Evolutionary conservation across 805 yeast species (phyloP).

Genomic region (Saccharomyces mikatae): DNA sequence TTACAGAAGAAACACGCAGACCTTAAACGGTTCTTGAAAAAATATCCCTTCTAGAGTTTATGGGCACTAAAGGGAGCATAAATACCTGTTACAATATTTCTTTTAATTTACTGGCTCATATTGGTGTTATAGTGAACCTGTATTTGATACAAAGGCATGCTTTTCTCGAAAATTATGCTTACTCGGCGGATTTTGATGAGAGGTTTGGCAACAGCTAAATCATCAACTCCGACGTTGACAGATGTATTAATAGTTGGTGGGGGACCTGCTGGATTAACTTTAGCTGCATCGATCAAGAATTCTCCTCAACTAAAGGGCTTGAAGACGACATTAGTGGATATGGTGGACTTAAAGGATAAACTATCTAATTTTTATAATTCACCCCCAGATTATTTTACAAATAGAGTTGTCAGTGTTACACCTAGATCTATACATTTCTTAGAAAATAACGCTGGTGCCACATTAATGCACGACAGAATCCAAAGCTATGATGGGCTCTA

Average conservation of each 20-base stretch:
- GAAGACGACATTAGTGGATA: conserved; percentile 66
- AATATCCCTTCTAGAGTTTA: not conserved
- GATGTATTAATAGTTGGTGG: conserved; percentile 91
- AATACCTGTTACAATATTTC: not conserved
- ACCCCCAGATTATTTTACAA: conserved; percentile 47
- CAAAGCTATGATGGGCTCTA: conserved; percentile 73
- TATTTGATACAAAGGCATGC: not conserved
- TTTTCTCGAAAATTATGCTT: not conserved
- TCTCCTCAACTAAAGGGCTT: conserved; percentile 55
- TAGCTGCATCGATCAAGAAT: conserved; percentile 71
- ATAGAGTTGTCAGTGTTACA: conserved; percentile 79
- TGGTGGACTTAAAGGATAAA: conserved; percentile 47
- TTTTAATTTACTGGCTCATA: not conserved
- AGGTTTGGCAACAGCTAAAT: conserved; percentile 10
- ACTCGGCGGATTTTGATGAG: conserved; percentile 5
- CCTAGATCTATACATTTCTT: conserved; percentile 68
- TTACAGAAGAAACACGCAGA: not conserved
- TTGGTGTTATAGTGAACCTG: not conserved
- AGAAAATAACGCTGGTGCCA: conserved; percentile 69
- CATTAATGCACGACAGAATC: conserved; percentile 60
- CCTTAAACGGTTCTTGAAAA: not conserved
- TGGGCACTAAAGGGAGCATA: not conserved
- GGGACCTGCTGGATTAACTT: conserved; percentile 91
- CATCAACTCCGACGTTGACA: conserved; percentile 24
- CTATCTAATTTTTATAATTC: conserved; percentile 32